Evolutionary conservation across 768 basidiomycete species (phyloP).

Genomic region (Punctularia strigosozonata): DNA sequence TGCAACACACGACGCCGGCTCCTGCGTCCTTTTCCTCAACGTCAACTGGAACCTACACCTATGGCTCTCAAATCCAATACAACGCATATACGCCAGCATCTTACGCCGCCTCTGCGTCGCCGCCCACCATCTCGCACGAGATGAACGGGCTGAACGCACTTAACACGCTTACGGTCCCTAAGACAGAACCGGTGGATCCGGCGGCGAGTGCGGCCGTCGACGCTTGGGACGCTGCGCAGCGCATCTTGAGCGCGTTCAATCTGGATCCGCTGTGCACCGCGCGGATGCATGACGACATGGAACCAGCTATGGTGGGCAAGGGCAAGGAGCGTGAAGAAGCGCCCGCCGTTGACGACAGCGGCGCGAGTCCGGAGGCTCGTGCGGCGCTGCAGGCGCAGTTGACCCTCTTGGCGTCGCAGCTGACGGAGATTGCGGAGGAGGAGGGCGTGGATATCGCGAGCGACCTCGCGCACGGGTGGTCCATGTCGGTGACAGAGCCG

Average conservation of each 20-base stretch:
- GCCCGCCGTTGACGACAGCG: neutral
- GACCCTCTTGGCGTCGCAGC: conserved; percentile 59
- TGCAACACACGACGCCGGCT: conserved; percentile 24
- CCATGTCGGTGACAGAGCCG: no score
- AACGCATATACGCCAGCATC: neutral
- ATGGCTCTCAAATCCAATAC: neutral
- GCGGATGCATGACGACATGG: conserved; percentile 12
- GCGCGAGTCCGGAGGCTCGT: conserved; percentile 29
- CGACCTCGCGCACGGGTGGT: no score
- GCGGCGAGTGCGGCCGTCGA: conserved; percentile 36
- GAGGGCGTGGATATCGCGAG: no score
- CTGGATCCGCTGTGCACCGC: conserved; percentile 43
- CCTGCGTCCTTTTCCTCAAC: conserved; percentile 21
- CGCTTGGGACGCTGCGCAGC: conserved; percentile 70
- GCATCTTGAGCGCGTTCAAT: conserved; percentile 67
- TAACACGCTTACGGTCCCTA: neutral
- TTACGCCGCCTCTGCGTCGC: neutral
- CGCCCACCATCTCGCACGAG: neutral
- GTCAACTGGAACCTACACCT: conserved; percentile 10
- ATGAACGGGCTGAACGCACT: neutral
- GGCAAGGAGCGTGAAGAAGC: neutral
- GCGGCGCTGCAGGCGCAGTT: conserved; percentile 66
- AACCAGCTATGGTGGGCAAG: conserved; percentile 4
- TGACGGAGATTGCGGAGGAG: conserved; percentile 51
- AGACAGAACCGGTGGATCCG: conserved; percentile 11